phyloP scores from a whole-genome alignment of 2,329 filamentous ascomycete species.

The Alternaria arborescens region DNA sequence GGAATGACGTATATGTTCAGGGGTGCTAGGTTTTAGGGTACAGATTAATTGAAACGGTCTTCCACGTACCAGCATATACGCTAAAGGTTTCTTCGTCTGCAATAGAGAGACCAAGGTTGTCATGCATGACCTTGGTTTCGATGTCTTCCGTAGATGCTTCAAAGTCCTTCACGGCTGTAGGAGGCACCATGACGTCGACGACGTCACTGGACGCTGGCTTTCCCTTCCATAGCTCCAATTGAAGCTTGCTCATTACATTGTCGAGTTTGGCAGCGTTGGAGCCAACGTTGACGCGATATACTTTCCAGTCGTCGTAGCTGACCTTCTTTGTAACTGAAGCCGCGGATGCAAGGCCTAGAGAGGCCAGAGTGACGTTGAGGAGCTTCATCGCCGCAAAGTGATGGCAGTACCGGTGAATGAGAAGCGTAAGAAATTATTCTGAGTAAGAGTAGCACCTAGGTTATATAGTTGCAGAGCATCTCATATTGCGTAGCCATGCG shows the following conservation, averaged over 20 bases:
- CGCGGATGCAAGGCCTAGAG: slow-evolving; percentile 44
- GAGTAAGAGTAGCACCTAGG: not conserved
- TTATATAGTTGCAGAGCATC: slow-evolving; percentile 5
- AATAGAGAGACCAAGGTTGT: slow-evolving; percentile 50
- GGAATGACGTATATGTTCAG: no score
- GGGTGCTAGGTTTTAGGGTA: no score
- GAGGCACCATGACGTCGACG: slow-evolving; percentile 49
- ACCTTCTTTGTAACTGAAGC: slow-evolving; percentile 41
- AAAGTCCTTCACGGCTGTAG: slow-evolving; percentile 41
- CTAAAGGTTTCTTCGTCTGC: slow-evolving; percentile 40
- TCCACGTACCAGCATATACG: slow-evolving; percentile 39
- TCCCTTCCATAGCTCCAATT: slow-evolving; percentile 48
- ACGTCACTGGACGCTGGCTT: slow-evolving; percentile 42
- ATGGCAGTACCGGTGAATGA: slow-evolving; percentile 5
- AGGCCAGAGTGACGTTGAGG: slow-evolving; percentile 39
- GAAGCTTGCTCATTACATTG: slow-evolving; percentile 41
- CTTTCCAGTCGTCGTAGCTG: slow-evolving; percentile 49
- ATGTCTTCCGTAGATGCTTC: slow-evolving; percentile 36
- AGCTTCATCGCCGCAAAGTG: slow-evolving; percentile 41
- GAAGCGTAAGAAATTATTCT: slow-evolving; percentile 9
- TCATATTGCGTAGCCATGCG: slow-evolving; percentile 3
- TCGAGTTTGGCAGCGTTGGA: slow-evolving; percentile 38
- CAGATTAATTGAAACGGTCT: no score
- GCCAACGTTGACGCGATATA: slow-evolving; percentile 48
- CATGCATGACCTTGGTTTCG: slow-evolving; percentile 47